Conservation (phyloP, 2,329 filamentous ascomycete genomes). For the Talaromyces sp. region DNA sequence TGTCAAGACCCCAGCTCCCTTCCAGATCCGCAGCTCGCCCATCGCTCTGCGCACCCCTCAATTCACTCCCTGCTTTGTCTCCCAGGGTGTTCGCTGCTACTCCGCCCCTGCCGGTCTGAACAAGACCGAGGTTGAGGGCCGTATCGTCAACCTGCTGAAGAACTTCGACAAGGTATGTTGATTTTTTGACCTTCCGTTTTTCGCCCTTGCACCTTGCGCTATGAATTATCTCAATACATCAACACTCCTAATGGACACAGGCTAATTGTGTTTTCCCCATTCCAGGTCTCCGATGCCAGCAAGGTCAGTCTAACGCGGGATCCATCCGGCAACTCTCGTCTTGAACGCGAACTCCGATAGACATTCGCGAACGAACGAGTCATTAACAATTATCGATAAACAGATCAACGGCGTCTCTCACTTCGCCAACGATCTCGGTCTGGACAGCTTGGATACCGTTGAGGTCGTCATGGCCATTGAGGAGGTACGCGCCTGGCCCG, state of each 20-base stretch:
- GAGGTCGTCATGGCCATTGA: slow-evolving; percentile 99
- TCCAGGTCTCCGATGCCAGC: slow-evolving; percentile 42
- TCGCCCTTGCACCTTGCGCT: slow-evolving; percentile 1
- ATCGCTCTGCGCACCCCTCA: slow-evolving; percentile 62
- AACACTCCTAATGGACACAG: background rate
- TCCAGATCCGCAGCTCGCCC: slow-evolving; percentile 61
- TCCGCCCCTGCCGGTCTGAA: slow-evolving; percentile 77
- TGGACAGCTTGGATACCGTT: slow-evolving; percentile 97
- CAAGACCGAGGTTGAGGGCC: slow-evolving; percentile 83
- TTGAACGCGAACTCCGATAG: background rate
- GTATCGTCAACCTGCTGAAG: slow-evolving; percentile 89
- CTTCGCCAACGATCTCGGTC: slow-evolving; percentile 95
- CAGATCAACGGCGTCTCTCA: slow-evolving; percentile 83
- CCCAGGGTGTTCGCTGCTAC: slow-evolving; percentile 79
- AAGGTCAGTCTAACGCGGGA: slow-evolving; percentile 36
- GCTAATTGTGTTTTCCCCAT: slow-evolving; percentile 8
- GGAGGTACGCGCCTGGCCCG: slow-evolving; percentile 63
- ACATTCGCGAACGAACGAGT: slow-evolving; percentile 6
- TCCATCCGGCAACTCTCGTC: slow-evolving; percentile 4
- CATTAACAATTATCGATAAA: slow-evolving; percentile 27
- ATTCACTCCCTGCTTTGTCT: slow-evolving; percentile 63
- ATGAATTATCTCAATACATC: background rate
- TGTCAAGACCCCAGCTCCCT: slow-evolving; percentile 60
- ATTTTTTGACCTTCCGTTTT: slow-evolving; percentile 3
- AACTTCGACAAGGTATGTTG: slow-evolving; percentile 91